Evolutionary conservation across 2,329 filamentous ascomycete species (phyloP).

Genomic region (Arthrobotrys iridis): DNA sequence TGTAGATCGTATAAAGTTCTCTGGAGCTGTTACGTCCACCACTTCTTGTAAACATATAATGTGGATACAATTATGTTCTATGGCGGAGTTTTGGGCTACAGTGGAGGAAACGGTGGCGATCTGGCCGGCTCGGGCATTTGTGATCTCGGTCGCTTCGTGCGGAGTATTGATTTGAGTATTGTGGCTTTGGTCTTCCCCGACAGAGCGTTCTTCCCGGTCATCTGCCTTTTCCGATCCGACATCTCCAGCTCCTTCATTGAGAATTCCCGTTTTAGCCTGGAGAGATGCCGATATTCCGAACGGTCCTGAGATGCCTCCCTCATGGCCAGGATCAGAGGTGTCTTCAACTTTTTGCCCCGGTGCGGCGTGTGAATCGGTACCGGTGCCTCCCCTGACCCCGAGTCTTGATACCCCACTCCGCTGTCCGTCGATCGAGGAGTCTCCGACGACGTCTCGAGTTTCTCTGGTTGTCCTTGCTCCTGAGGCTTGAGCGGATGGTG

Average conservation of each 20-base stretch:
- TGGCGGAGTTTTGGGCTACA: not conserved
- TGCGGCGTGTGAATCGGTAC: not conserved
- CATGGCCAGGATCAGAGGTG: not conserved
- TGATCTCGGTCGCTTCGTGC: not conserved
- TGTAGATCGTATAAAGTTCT: conserved; percentile 80
- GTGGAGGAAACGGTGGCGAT: not conserved
- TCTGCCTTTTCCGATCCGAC: not conserved
- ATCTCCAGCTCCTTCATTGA: not conserved
- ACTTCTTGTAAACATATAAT: conserved; percentile 92
- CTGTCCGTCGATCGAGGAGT: not conserved
- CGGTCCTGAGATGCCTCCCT: not conserved
- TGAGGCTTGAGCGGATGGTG: not conserved
- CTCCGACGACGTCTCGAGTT: not conserved
- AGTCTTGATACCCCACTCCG: not conserved
- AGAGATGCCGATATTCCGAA: not conserved
- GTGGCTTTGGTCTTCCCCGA: not conserved
- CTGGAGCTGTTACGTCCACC: conserved; percentile 81
- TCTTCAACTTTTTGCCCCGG: not conserved
- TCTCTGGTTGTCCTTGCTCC: too few species aligned
- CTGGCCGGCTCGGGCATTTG: not conserved
- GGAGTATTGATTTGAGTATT: not conserved
- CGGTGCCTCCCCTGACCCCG: not conserved
- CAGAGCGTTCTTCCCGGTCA: not conserved
- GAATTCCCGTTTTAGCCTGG: not conserved
- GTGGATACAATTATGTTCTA: conserved; percentile 70